phyloP scores from a whole-genome alignment of 495 filamentous ascomycete species.

The Barbatosphaeria neglecta region DNA sequence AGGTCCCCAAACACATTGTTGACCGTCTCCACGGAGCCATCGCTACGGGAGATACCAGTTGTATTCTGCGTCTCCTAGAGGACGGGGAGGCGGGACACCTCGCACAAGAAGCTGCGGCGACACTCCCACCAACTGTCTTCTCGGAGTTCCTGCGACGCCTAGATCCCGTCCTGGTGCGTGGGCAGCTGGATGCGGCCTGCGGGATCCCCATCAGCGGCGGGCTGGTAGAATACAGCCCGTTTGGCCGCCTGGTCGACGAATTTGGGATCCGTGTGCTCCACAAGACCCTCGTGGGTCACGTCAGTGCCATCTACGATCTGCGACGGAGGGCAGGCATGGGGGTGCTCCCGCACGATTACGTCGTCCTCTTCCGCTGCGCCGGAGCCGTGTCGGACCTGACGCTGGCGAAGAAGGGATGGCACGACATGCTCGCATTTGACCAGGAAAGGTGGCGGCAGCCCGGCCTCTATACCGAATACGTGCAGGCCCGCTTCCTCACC shows the following conservation, averaged over 20 bases:
- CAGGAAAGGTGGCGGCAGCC: conserved; percentile 6
- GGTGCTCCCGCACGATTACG: conserved; percentile 17
- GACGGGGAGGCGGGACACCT: neutral
- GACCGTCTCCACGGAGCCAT: neutral
- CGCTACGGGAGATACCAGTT: neutral
- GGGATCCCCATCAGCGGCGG: conserved; percentile 10
- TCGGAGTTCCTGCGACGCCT: conserved; percentile 24
- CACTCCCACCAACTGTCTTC: conserved; percentile 19
- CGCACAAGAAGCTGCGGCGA: conserved; percentile 3
- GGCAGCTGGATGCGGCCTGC: conserved; percentile 13
- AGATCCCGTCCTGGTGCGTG: conserved; percentile 16
- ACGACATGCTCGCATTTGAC: conserved; percentile 4
- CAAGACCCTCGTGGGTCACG: conserved; percentile 7
- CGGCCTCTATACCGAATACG: conserved; percentile 15
- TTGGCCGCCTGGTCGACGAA: conserved; percentile 14
- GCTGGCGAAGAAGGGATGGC: conserved; percentile 11
- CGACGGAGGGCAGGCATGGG: conserved; percentile 10
- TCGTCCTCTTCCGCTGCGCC: conserved; percentile 18
- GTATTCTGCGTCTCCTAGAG: neutral
- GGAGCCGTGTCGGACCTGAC: conserved; percentile 18
- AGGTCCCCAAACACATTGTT: neutral
- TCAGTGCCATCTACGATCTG: conserved; percentile 9
- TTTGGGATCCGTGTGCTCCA: conserved; percentile 21
- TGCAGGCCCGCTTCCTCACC: conserved; percentile 23
- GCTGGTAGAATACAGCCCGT: conserved; percentile 11